Conservation (phyloP, 2,329 filamentous ascomycete genomes). For the Davidsoniella eucalypti region DNA sequence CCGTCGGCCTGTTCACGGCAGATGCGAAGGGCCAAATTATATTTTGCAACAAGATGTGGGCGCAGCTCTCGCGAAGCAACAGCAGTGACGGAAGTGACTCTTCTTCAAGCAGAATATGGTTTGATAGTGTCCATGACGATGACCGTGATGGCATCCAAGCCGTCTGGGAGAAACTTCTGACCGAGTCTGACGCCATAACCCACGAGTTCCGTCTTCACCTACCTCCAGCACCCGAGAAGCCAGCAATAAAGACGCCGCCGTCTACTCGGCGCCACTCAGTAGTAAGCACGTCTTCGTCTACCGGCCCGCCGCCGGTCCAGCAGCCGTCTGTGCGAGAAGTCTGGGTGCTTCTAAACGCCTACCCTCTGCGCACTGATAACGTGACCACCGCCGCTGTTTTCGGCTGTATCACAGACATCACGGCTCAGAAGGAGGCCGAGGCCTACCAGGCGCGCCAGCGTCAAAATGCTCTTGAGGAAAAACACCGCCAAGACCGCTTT, state of each 20-base stretch:
- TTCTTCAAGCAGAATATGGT: slow-evolving; percentile 42
- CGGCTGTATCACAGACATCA: slow-evolving; percentile 72
- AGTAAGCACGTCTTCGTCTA: slow-evolving; percentile 34
- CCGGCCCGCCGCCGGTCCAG: not conserved
- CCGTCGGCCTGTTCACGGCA: slow-evolving; percentile 76
- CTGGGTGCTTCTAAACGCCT: slow-evolving; percentile 64
- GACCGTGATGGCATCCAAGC: slow-evolving; percentile 42
- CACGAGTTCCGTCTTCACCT: slow-evolving; percentile 63
- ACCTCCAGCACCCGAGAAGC: slow-evolving; percentile 29
- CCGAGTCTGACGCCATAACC: slow-evolving; percentile 46
- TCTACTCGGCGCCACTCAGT: not conserved
- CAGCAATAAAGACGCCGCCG: not conserved
- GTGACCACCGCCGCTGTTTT: slow-evolving; percentile 59
- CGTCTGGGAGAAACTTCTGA: slow-evolving; percentile 46
- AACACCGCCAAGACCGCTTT: slow-evolving; percentile 55
- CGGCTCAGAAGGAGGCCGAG: slow-evolving; percentile 71
- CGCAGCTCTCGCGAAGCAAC: slow-evolving; percentile 51
- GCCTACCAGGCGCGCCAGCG: slow-evolving; percentile 61
- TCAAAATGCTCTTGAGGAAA: slow-evolving; percentile 67
- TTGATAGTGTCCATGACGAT: slow-evolving; percentile 52
- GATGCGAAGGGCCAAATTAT: slow-evolving; percentile 52
- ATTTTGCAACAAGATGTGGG: slow-evolving; percentile 71
- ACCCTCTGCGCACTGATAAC: slow-evolving; percentile 49
- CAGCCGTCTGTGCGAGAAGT: not conserved
- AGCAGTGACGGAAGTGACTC: slow-evolving; percentile 21